Base-by-base conservation (phyloP, 2,329 filamentous ascomycete species). In the Aspergillus sp. region DNA sequence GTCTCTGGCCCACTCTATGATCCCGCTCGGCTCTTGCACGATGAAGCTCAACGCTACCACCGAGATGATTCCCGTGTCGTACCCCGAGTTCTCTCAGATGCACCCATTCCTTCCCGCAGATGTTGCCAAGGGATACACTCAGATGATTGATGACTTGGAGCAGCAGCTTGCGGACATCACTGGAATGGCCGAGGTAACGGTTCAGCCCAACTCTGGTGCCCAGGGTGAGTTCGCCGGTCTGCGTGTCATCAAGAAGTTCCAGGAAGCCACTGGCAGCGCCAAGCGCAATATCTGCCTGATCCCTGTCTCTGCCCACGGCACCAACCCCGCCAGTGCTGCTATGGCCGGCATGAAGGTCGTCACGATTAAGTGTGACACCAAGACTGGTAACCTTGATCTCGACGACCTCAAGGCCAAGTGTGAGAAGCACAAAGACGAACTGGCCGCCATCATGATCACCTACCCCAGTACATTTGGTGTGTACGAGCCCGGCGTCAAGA, bases 1-100 rank as follows among this genome's bases (percentile, higher is more conserved):
- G 14, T 97, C 93, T 1, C 82, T 97, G 5, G 90, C 93, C 2
- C 93, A 98, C 78, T 97, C 93, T 15, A 98, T 98, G 93, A 98
- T 98, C 60, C 92, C 93, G 2, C 84, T 98, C 1, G 93, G 93
- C 19, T 97, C 93, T 1, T 98, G 93, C 81, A 98, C 93, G 14
- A 98, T 98, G 93, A 98, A 98, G 82, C 86, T 97, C 53, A 97
- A 97, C 73, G 90, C 90, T 43, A 95, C 93, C 3, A 90, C 90
- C 0, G 91, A 97, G 79, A 97, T 98, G 93, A 84, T 90, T 15
- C 89, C 93, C 7, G 83, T 97, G 55, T 90, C 90, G 1, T 88
- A 87, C 77, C 86, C 87, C 1, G 85, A 88, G 50, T 91, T 93
- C 69, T 84, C 90, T 43, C 86, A 88, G 60, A 82, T 96, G 35